Percentiles rank a stretch among this genome's conserved stretches.
phyloP scores from a whole-genome alignment of 257 asterid species.

The Ophiorrhiza pumila region DNA sequence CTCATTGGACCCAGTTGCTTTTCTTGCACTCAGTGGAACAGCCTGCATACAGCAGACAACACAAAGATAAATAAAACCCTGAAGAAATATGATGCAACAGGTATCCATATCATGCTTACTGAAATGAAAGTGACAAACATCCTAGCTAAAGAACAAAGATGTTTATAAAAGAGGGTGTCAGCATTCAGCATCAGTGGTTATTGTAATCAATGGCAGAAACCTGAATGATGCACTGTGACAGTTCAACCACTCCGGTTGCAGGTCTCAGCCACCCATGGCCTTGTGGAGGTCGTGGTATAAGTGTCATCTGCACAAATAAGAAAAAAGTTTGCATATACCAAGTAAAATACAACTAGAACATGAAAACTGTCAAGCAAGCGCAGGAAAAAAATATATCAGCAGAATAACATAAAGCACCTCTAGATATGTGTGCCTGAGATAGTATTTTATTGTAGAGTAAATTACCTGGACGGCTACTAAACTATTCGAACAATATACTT shows the following conservation, averaged over 20 bases:
- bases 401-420: not conserved
- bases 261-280: conserved; percentile 99
- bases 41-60: conserved; percentile 49
- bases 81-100: not conserved
- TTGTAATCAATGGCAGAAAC: conserved; percentile 29
- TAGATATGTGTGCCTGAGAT: not conserved
- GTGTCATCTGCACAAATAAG: conserved; percentile 67
- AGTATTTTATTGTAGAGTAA: not conserved
- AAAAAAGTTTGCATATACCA: conserved; percentile 13
- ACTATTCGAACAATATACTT: too few relatives aligned
- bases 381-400: not conserved
- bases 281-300: conserved; percentile 78
- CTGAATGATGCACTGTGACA: conserved; percentile 93
- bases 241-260: conserved; percentile 92
- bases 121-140: not conserved
- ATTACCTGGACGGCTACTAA: too few relatives aligned
- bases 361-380: conserved; percentile 1
- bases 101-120: not conserved
- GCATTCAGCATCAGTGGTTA: not conserved
- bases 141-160: not conserved
- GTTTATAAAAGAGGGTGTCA: not conserved
- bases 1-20: conserved; percentile 72
- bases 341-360: conserved; percentile 6
- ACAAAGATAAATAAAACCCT: not conserved
- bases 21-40: conserved; percentile 89